Base-by-base conservation (phyloP, 2,329 filamentous ascomycete species). In the Penicillium sumatraense region DNA sequence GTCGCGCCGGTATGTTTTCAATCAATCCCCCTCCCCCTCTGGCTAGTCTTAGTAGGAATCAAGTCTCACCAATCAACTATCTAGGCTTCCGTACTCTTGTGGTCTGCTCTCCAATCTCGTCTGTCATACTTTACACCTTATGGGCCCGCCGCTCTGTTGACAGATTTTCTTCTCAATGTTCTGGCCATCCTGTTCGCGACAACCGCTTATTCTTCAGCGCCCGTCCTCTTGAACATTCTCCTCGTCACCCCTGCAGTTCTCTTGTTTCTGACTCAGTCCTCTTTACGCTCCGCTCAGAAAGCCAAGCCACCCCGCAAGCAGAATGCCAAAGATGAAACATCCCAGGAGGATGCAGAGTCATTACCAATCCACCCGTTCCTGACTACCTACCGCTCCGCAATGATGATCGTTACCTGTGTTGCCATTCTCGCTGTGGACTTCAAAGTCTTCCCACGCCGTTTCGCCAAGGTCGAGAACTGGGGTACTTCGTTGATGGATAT, bases 391-490 rank as follows among this genome's bases (percentile, higher is more conserved):
- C 88, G 95, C 51, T 93, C 91, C 2, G 86, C 86, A 47, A 96
- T 99, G 92, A 86, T 99, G 82, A 83, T 96, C 48, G 83, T 90
- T 62, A 99, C 95, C 7, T 96, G 91, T 68, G 78, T 95, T 42
- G 90, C 91, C 49, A 98, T 99, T 64, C 83, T 99, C n/a, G 95
- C 95, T 14, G 95, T 99, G 49, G 95, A 99, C 75, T 99, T 99
- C 72, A 86, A 83, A 16, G 81, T 97, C 56, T 99, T 99, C 68
- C 95, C 95, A 2, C 86, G 95, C 24, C 88, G 95, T 27, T 98
- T 98, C 72, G 95, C 92, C 54, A 99, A 99, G 78, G 95, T 96
- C 2, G 95, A 99, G 76, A 97, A 91, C n/a, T 99, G 95, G 91
- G 95, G 95, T 51, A 97, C 93, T 1, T 98, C 93, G n/a, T 79